Conservation (phyloP, 2,329 filamentous ascomycete species). For the Erysiphe pulchra region DNA sequence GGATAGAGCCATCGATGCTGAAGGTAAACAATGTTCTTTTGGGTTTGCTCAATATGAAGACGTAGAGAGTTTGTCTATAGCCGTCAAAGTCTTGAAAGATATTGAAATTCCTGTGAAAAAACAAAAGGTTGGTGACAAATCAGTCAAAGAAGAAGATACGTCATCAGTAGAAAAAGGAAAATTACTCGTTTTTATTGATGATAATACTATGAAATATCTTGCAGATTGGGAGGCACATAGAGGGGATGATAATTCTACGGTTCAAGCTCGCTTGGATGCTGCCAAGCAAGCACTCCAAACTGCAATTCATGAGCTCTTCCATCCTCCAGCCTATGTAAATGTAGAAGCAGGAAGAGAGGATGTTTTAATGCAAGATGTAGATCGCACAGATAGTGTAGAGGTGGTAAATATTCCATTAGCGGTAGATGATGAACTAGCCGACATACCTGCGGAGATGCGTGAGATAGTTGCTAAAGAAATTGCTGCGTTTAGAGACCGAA, state of each 20-base stretch:
- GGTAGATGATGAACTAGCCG: constrained; percentile 76
- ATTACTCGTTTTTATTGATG: constrained; percentile 53
- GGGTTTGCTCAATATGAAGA: constrained; percentile 94
- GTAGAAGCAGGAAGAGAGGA: constrained; percentile 38
- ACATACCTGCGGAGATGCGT: constrained; percentile 89
- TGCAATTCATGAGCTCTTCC: constrained; percentile 45
- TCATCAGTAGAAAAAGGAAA: constrained; percentile 33
- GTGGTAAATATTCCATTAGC: constrained; percentile 74
- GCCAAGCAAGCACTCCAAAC: constrained; percentile 42
- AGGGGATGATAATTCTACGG: constrained; percentile 32
- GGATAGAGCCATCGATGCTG: constrained; percentile 51
- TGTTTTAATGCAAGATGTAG: constrained; percentile 37
- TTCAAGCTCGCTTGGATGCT: constrained; percentile 41
- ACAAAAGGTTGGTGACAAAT: constrained; percentile 26
- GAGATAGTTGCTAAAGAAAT: constrained; percentile 90
- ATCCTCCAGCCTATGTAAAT: constrained; percentile 27
- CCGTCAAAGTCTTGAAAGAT: constrained; percentile 61
- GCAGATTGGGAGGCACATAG: constrained; percentile 49
- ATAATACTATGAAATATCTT: constrained; percentile 62
- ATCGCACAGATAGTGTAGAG: constrained; percentile 42
- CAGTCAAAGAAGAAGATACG: constrained; percentile 17
- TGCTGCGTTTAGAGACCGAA: constrained; percentile 75
- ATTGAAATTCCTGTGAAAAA: constrained; percentile 60
- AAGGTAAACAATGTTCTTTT: constrained; percentile 63
- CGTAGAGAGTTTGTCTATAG: constrained; percentile 60